Evolutionary conservation across 768 basidiomycete species (phyloP), one percentile per base, ranked within the genome.

Genomic region (Gelatoporia subvermispora): DNA sequence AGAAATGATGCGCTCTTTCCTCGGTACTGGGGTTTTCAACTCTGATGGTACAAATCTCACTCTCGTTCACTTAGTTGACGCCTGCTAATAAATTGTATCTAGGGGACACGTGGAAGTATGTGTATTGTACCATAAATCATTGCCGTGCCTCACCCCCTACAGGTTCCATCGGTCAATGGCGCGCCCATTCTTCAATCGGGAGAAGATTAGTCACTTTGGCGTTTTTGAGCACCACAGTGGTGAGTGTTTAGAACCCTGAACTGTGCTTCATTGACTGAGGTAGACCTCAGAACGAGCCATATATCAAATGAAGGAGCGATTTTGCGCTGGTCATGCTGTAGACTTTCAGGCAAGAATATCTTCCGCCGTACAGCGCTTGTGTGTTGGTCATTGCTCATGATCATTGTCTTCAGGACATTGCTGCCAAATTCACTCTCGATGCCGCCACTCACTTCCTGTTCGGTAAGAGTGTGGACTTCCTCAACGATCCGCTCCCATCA

Each of bases 371-470:
- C 11, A 54, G 13, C 60, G 4, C 51, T 49, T 34, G 49, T 67
- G 41, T 24, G 11, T 28, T 3, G 39, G 42, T 16, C n/a, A 8
- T 39, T 8, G n/a, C 38, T 39, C 38, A 39, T 17, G 38, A 16
- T 5, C 7, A 16, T 18, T 11, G 15, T 31, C 42, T 22, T 25
- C 53, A 79, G 64, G 76, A 79, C 47, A 50, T 72, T 8, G 57
- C 77, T 20, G 66, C 68, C 1, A 70, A 75, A 37, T 75, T 78
- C 51, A 74, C 77, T 0, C 68, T 79, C 34, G 77, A 79, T 58
- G 67, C 77, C 4, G 78, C 81, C 0, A 71, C 78, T 2, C 73
- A 77, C 47, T 80, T 78, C 52, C 61, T 81, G 36, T 78, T 78
- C 45, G 77, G 74, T 4, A 56, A 62, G 34, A 67, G 69, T 31